Percentiles rank a stretch among this genome's conserved stretches.
Conservation (phyloP, 495 filamentous ascomycete genomes). For the Aspergillus sclerotioniger region DNA sequence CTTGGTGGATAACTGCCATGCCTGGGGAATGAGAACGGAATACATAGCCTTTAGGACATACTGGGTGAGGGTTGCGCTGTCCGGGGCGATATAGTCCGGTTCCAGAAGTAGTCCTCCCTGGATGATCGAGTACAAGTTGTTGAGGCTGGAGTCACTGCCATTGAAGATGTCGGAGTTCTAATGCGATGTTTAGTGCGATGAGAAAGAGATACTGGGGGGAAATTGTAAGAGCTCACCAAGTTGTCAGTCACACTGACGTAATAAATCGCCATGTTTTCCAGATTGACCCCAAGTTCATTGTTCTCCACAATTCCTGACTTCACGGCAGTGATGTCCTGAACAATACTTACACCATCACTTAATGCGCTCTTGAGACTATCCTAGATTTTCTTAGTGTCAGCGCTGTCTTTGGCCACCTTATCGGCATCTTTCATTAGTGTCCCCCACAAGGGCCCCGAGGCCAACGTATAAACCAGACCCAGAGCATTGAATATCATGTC, state of each 20-base stretch:
- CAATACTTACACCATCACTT: neutral
- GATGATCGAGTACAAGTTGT: neutral
- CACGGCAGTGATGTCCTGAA: neutral
- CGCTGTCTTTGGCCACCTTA: too few relatives aligned
- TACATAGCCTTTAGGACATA: neutral
- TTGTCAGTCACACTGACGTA: neutral
- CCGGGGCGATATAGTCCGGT: neutral
- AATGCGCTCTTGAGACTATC: too few relatives aligned
- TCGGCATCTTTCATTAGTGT: too few relatives aligned
- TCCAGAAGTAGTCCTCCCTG: neutral
- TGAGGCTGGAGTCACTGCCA: neutral
- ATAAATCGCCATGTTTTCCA: neutral
- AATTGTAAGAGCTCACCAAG: neutral
- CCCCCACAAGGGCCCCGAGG: too few relatives aligned
- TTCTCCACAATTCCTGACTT: neutral
- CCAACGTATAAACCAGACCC: too few relatives aligned
- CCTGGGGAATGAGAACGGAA: neutral
- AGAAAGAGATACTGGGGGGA: neutral
- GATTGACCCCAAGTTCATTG: neutral
- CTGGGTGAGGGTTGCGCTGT: neutral
- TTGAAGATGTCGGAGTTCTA: neutral
- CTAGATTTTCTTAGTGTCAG: too few relatives aligned
- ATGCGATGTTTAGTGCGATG: neutral
- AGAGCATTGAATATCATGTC: too few relatives aligned
- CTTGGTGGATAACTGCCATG: neutral